Evolutionary conservation across 345 rosid genomes (phyloP).

Genomic region (Citrus maxima): DNA sequence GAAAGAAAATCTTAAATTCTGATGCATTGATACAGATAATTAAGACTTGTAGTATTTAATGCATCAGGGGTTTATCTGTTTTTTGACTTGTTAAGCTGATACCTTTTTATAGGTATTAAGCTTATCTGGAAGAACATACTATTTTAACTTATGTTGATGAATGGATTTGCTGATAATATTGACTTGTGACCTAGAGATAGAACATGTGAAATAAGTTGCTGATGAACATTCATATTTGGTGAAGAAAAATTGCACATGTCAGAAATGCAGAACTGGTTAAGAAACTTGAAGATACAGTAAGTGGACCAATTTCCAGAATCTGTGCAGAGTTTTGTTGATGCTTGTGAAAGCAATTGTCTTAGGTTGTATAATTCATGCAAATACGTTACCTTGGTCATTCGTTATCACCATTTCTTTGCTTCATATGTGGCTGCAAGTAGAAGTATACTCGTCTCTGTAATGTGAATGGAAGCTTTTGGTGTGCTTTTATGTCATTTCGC

Average conservation of each 20-base stretch:
- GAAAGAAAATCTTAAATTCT: too few species aligned
- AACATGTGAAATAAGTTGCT: slow-evolving; percentile 7
- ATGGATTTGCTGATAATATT: background rate
- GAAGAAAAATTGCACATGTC: slow-evolving; percentile 42
- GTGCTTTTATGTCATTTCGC: background rate
- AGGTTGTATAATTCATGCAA: background rate
- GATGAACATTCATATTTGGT: slow-evolving; percentile 8
- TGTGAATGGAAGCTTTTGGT: background rate
- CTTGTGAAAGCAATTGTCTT: background rate
- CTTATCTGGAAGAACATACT: background rate
- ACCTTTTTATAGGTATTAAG: background rate
- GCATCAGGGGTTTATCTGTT: background rate
- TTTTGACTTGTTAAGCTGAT: background rate
- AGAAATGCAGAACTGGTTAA: slow-evolving; percentile 63
- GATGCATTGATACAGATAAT: too few species aligned
- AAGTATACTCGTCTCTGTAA: background rate
- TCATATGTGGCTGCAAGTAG: background rate
- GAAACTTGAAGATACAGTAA: slow-evolving; percentile 75
- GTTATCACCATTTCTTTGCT: background rate
- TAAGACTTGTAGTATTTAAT: background rate
- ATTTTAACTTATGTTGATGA: background rate
- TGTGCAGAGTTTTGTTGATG: slow-evolving; percentile 74
- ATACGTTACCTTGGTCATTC: background rate
- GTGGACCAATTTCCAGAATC: slow-evolving; percentile 93
- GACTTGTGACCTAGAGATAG: background rate